Percentiles rank a stretch among this genome's conserved stretches.
Evolutionary conservation across 768 basidiomycete genomes (phyloP).

Genomic region (Hygrocybe coccinea): DNA sequence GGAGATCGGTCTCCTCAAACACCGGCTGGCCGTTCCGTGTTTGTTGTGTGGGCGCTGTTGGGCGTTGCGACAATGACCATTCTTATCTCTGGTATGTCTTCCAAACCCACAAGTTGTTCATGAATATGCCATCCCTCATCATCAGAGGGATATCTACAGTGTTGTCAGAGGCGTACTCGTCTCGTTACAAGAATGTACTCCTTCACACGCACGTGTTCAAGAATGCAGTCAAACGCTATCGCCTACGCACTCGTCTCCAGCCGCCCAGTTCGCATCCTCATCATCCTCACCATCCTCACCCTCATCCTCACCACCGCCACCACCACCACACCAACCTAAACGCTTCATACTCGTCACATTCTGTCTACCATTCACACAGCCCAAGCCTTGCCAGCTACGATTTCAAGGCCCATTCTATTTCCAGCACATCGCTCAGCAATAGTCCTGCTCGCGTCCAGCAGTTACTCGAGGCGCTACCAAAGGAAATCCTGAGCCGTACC

Average conservation of each 20-base stretch:
- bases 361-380: background rate
- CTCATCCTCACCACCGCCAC: background rate
- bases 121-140: no score
- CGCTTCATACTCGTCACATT: background rate
- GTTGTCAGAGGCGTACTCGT: conserved; percentile 60
- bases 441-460: conserved; percentile 16
- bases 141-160: conserved; percentile 33
- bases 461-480: conserved; percentile 32
- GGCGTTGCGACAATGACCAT: conserved; percentile 76
- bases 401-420: background rate
- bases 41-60: conserved; percentile 73
- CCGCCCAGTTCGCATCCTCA: background rate
- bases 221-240: conserved; percentile 43
- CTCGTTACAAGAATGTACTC: conserved; percentile 56
- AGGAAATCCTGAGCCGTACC: conserved; percentile 28
- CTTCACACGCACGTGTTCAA: conserved; percentile 40
- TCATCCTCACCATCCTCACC: background rate
- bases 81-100: conserved; percentile 59
- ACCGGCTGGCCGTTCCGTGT: conserved; percentile 68
- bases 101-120: no score
- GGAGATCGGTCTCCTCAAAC: conserved; percentile 61
- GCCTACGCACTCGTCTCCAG: conserved; percentile 6
- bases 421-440: background rate
- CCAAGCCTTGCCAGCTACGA: background rate
- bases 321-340: background rate